These are phyloP conservation scores for Coniochaeta pulveracea DNA, from an alignment of 2,329 filamentous ascomycete genomes.

Conservation along the genomic window DNA sequence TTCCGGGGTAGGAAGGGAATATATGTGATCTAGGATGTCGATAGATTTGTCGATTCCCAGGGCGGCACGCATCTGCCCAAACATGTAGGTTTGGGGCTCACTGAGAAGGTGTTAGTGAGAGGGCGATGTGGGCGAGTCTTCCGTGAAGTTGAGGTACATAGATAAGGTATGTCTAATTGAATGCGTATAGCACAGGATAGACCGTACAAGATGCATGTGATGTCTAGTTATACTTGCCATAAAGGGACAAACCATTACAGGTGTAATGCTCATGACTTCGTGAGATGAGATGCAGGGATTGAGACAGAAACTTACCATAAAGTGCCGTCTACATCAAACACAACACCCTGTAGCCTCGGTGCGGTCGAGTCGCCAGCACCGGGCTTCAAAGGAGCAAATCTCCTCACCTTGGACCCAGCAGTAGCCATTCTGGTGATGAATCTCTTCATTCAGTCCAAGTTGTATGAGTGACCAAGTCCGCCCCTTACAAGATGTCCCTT, in stretches of 20 bases:
- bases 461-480: no score
- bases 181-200: no score
- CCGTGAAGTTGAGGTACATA: not conserved
- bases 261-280: not conserved
- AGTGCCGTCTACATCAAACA: conserved; percentile 95
- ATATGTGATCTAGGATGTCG: conserved; percentile 87
- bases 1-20: conserved; percentile 51
- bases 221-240: no score
- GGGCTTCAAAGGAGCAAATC: conserved; percentile 1
- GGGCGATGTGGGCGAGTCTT: not conserved
- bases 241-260: no score
- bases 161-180: no score
- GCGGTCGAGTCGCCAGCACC: conserved; percentile 12
- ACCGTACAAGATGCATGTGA: no score
- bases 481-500: no score
- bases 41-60: conserved; percentile 59
- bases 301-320: conserved; percentile 54
- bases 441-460: conserved; percentile 4
- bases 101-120: conserved; percentile 28
- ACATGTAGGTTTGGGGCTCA: conserved; percentile 93
- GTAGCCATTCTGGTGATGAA: conserved; percentile 1
- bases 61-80: conserved; percentile 68
- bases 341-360: conserved; percentile 44
- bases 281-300: not conserved
- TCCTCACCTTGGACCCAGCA: not conserved